These are phyloP conservation scores for Ammopiptanthus mongolicus DNA, from an alignment of 306 rosid species.

Conservation along the genomic window DNA sequence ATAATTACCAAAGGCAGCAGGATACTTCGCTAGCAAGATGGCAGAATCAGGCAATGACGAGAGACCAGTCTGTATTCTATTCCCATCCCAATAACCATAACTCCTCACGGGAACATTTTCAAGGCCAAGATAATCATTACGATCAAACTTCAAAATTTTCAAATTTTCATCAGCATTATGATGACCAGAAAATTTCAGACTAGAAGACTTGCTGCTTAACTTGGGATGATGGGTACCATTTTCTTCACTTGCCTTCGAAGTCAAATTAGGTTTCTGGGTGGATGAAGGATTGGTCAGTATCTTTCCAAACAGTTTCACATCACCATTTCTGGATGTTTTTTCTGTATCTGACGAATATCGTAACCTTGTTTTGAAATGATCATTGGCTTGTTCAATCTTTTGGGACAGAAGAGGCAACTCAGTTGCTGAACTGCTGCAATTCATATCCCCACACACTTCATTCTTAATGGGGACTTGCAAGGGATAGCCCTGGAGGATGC, in stretches of 20 bases:
- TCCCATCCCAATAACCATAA: slow-evolving; percentile 75
- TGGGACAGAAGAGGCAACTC: slow-evolving; percentile 49
- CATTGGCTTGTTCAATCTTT: slow-evolving; percentile 33
- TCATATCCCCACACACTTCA: slow-evolving; percentile 46
- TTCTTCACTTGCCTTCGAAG: slow-evolving; percentile 43
- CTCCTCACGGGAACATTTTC: slow-evolving; percentile 62
- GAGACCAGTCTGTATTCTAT: slow-evolving; percentile 54
- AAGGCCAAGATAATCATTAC: slow-evolving; percentile 33
- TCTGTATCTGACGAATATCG: slow-evolving; percentile 52
- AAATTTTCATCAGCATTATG: slow-evolving; percentile 50
- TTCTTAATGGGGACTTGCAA: slow-evolving; percentile 35
- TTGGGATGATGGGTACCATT: slow-evolving; percentile 35
- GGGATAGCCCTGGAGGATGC: slow-evolving; percentile 51
- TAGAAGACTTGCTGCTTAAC: slow-evolving; percentile 43
- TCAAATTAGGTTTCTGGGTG: slow-evolving; percentile 36
- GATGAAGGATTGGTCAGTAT: slow-evolving; percentile 67
- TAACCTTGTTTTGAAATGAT: slow-evolving; percentile 25
- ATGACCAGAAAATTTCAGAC: slow-evolving; percentile 39
- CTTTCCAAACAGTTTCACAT: slow-evolving; percentile 89
- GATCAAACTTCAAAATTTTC: slow-evolving; percentile 52
- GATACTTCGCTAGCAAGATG: slow-evolving; percentile 74
- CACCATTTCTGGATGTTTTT: slow-evolving; percentile 64
- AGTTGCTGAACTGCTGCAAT: slow-evolving; percentile 31
- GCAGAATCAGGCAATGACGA: slow-evolving; percentile 75
- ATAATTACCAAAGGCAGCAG: slow-evolving; percentile 71